Evolutionary conservation across 2,329 filamentous ascomycete species (phyloP).

Genomic region (Talaromyces sp.): DNA sequence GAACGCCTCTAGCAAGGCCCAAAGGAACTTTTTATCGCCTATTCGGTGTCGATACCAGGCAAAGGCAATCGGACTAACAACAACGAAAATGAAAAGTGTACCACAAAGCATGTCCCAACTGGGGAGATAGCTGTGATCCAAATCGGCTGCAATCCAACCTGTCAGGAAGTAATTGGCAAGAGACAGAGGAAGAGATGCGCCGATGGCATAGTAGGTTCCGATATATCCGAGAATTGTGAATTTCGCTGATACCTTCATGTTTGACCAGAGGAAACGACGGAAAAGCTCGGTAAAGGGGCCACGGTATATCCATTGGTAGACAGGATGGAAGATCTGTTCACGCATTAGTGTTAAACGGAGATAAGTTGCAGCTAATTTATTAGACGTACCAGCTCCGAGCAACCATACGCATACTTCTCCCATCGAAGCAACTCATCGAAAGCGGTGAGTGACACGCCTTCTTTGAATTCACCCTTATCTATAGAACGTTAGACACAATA

Average conservation of each 20-base stretch:
- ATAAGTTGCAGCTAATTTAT: background rate
- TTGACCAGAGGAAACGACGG: conserved; percentile 67
- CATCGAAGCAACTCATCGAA: conserved; percentile 61
- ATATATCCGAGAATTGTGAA: conserved; percentile 69
- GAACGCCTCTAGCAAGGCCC: conserved; percentile 54
- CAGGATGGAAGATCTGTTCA: conserved; percentile 63
- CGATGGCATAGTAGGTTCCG: conserved; percentile 69
- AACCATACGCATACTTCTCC: conserved; percentile 63
- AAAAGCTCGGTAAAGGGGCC: conserved; percentile 82
- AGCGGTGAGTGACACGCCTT: conserved; percentile 78
- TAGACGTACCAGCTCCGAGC: conserved; percentile 61
- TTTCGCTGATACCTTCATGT: conserved; percentile 60
- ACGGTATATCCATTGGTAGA: conserved; percentile 68
- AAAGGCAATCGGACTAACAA: conserved; percentile 36
- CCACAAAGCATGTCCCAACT: conserved; percentile 45
- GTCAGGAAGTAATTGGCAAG: conserved; percentile 67
- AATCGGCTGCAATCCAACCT: conserved; percentile 66
- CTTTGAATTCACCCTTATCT: conserved; percentile 66
- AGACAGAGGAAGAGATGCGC: conserved; percentile 62
- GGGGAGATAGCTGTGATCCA: conserved; percentile 66
- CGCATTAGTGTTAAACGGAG: background rate
- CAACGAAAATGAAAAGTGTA: conserved; percentile 16
- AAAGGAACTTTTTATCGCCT: conserved; percentile 51
- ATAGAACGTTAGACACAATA: background rate
- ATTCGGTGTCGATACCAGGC: conserved; percentile 62